Percentiles rank a stretch among this genome's conserved stretches.
Evolutionary conservation across 2,329 filamentous ascomycete species (phyloP).

Genomic region (Xylaria sp.): DNA sequence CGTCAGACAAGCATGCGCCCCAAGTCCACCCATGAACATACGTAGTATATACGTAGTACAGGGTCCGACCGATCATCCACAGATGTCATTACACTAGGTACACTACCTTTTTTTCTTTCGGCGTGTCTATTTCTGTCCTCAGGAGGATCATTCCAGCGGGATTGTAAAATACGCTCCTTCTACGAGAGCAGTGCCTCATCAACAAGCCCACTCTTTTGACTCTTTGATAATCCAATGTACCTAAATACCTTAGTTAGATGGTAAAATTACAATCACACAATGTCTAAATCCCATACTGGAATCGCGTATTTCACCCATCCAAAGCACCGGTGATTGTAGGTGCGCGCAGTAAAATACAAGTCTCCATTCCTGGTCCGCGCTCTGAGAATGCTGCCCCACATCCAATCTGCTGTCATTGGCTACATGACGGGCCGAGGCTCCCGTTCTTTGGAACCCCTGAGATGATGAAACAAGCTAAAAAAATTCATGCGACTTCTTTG

Average conservation of each 20-base stretch:
- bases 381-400: conserved; percentile 10
- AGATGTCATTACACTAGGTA: neutral
- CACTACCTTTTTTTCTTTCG: no score
- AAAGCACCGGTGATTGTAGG: neutral
- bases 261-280: neutral
- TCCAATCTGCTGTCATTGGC: conserved; percentile 18
- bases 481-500: conserved; percentile 23
- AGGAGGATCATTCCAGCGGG: conserved; percentile 6
- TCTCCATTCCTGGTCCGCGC: conserved; percentile 15
- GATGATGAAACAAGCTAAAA: conserved; percentile 37
- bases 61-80: neutral
- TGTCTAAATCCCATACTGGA: neutral
- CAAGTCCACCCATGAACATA: no score
- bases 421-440: conserved; percentile 11
- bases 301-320: neutral
- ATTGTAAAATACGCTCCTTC: neutral
- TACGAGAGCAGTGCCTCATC: neutral
- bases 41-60: no score
- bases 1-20: neutral
- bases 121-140: conserved; percentile 14
- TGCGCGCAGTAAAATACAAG: neutral
- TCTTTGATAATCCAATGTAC: neutral
- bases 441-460: conserved; percentile 21
- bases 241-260: neutral
- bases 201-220: neutral